These are phyloP conservation scores for Aschersonia sp. DNA, from an alignment of 2,329 filamentous ascomycete species.

Conservation along the genomic window DNA sequence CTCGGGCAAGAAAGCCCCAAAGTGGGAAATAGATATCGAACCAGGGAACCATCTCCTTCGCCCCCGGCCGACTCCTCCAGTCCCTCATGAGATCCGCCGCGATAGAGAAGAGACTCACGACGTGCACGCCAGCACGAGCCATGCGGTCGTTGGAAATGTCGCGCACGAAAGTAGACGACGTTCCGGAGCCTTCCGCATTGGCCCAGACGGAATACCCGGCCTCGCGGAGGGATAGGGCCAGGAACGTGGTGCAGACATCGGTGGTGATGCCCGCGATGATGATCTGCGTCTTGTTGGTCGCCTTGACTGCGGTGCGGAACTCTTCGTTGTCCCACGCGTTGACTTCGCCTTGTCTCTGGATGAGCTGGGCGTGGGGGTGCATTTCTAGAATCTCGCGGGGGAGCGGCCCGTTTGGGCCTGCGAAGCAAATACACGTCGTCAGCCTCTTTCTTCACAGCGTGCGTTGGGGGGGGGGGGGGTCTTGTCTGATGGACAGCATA, in stretches of 20 bases:
- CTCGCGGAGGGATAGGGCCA: conserved; percentile 55
- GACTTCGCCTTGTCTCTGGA: conserved; percentile 57
- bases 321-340: conserved; percentile 64
- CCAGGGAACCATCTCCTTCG: conserved; percentile 44
- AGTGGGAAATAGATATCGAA: conserved; percentile 50
- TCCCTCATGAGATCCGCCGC: conserved; percentile 57
- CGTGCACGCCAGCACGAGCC: neutral
- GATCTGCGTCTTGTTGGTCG: conserved; percentile 52
- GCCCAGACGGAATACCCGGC: conserved; percentile 63
- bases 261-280: conserved; percentile 61
- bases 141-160: conserved; percentile 1
- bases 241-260: conserved; percentile 63
- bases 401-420: conserved; percentile 56
- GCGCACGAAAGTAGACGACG: conserved; percentile 34
- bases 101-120: conserved; percentile 34
- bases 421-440: neutral
- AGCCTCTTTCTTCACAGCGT: no score
- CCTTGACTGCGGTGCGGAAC: conserved; percentile 50
- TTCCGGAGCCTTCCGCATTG: conserved; percentile 58
- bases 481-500: conserved; percentile 6
- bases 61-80: conserved; percentile 43
- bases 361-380: conserved; percentile 52
- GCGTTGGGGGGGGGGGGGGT: no score
- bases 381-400: conserved; percentile 27
- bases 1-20: conserved; percentile 47